These are phyloP conservation scores for Syzygium oleosum DNA, from an alignment of 345 rosid species.

Conservation along the genomic window DNA sequence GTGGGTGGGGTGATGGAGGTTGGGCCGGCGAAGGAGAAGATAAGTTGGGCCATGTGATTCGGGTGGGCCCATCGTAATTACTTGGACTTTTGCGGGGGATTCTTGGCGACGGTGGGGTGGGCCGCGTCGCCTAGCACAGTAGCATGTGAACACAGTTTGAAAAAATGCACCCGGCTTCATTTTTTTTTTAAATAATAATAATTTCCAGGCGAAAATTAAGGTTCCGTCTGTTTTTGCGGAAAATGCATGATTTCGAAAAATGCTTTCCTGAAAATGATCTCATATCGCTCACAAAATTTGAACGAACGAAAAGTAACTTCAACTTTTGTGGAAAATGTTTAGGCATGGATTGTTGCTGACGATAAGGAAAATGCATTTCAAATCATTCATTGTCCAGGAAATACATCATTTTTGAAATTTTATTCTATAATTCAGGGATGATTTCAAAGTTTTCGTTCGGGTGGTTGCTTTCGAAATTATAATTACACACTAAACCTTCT, in stretches of 20 bases:
- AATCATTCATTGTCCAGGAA: too few species aligned
- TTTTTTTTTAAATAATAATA: background rate
- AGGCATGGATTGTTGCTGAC: too few species aligned
- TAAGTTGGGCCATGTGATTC: background rate
- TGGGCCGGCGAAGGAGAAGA: background rate
- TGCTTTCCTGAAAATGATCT: too few species aligned
- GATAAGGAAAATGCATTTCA: too few species aligned
- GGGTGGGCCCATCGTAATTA: background rate
- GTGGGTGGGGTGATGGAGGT: background rate
- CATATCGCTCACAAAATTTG: too few species aligned
- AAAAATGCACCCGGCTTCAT: background rate
- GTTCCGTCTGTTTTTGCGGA: too few species aligned
- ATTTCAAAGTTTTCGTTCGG: background rate
- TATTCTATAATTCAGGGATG: background rate
- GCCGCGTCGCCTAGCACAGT: background rate
- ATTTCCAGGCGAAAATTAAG: background rate
- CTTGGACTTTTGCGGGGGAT: background rate
- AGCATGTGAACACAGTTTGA: background rate
- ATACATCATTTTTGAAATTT: too few species aligned
- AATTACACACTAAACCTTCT: too few species aligned
- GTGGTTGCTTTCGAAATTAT: background rate
- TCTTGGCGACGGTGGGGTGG: background rate
- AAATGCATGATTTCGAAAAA: too few species aligned
- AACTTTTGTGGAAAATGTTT: too few species aligned
- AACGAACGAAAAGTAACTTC: too few species aligned